Percentiles rank a stretch among this genome's conserved stretches.
phyloP scores from a whole-genome alignment of 225 moss, liverwort and hornwort genomes.

The Pleurozium schreberi region DNA sequence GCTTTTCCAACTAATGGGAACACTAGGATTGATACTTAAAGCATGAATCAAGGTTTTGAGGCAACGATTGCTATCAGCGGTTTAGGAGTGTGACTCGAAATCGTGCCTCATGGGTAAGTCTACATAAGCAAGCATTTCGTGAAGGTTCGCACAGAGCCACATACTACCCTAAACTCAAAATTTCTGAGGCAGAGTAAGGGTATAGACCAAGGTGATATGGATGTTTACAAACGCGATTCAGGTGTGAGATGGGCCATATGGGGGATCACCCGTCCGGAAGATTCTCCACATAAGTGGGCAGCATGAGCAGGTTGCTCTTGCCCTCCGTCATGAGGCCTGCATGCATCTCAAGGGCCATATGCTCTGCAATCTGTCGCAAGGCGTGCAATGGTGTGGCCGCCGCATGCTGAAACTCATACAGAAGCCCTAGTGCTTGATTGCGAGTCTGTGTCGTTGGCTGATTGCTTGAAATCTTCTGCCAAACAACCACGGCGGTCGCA shows the following conservation, averaged over 20 bases:
- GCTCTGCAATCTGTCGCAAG: constrained; percentile 73
- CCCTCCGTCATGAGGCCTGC: constrained; percentile 67
- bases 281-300: constrained; percentile 69
- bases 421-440: constrained; percentile 25
- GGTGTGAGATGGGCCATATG: not conserved
- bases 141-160: not conserved
- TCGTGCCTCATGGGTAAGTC: not conserved
- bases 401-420: constrained; percentile 54
- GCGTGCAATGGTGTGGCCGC: constrained; percentile 61
- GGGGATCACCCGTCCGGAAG: constrained; percentile 64
- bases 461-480: constrained; percentile 22
- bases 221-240: constrained; percentile 3
- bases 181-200: not conserved
- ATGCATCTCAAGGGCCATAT: constrained; percentile 77
- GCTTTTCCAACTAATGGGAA: not conserved
- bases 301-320: constrained; percentile 86
- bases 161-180: not conserved
- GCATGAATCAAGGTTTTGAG: not conserved
- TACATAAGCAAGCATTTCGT: not conserved
- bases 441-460: not conserved
- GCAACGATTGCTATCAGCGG: not conserved
- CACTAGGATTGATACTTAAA: not conserved
- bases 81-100: not conserved
- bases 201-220: not conserved
- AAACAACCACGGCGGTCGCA: constrained; percentile 25